Percentiles rank a stretch among this genome's conserved stretches.
These are phyloP conservation scores for Cyanidioschyzon merolae DNA, from an alignment of 23 red algal genomes.

Conservation along the genomic window DNA sequence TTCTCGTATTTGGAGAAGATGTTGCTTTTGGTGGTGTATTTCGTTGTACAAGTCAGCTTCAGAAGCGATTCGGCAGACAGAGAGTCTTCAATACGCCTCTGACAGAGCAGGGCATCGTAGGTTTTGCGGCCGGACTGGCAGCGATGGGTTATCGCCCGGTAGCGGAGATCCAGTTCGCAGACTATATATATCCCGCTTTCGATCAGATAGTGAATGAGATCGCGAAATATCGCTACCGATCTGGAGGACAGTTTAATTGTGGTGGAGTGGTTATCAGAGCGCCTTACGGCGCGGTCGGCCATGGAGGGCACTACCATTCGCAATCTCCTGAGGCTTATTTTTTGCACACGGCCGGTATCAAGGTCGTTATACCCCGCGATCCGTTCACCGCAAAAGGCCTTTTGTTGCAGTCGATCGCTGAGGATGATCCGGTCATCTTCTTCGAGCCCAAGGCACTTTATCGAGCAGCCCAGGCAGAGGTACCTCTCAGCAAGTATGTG, in stretches of 20 bases:
- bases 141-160: constrained; percentile 27
- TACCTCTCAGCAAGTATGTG: constrained; percentile 26
- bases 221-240: constrained; percentile 62
- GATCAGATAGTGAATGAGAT: constrained; percentile 55
- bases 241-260: constrained; percentile 30
- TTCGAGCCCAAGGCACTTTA: constrained; percentile 58
- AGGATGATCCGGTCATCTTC: constrained; percentile 51
- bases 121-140: constrained; percentile 42
- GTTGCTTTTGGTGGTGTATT: constrained; percentile 73
- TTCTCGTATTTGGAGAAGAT: constrained; percentile 55
- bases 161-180: constrained; percentile 67
- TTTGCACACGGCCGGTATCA: constrained; percentile 43
- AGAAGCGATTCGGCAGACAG: constrained; percentile 29
- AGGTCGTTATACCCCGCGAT: constrained; percentile 42
- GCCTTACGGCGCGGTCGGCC: constrained; percentile 54
- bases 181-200: constrained; percentile 55
- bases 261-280: constrained; percentile 39
- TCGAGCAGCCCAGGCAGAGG: constrained; percentile 24
- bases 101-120: constrained; percentile 48
- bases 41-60: constrained; percentile 30
- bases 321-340: constrained; percentile 59
- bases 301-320: constrained; percentile 47
- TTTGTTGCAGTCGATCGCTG: constrained; percentile 32
- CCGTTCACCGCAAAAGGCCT: constrained; percentile 44
- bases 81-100: constrained; percentile 68